Evolutionary conservation across 176 grass and related monocot species (phyloP).

Genomic region (Carex myosuroides): DNA sequence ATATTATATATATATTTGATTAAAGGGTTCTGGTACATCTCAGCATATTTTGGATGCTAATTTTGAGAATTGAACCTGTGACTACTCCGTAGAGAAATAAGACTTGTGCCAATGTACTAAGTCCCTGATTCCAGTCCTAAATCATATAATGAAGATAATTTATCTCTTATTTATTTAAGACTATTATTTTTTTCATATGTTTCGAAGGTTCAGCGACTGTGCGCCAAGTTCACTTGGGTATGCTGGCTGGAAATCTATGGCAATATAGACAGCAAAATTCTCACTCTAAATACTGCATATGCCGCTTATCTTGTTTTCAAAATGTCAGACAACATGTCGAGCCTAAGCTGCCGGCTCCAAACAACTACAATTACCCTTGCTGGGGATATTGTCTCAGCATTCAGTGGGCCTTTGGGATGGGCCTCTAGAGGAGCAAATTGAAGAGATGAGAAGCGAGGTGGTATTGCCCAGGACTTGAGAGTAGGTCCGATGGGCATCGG

Average conservation of each 20-base stretch:
- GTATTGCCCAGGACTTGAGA: too few relatives aligned
- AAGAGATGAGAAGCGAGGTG: not conserved
- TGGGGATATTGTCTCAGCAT: not conserved
- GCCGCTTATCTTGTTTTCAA: slow-evolving; percentile 46
- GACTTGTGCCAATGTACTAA: too few relatives aligned
- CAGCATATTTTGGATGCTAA: too few relatives aligned
- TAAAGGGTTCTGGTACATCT: too few relatives aligned
- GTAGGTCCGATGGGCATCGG: too few relatives aligned
- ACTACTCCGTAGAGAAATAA: too few relatives aligned
- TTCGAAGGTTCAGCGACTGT: slow-evolving; percentile 29
- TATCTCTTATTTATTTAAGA: not conserved
- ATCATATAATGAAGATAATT: not conserved
- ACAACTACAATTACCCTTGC: not conserved
- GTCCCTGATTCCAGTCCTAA: not conserved
- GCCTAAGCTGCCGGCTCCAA: slow-evolving; percentile 4
- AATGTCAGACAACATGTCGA: not conserved
- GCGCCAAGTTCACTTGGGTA: slow-evolving; percentile 29
- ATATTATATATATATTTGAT: too few relatives aligned
- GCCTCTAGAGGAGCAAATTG: not conserved
- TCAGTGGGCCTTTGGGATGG: not conserved
- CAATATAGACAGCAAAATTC: slow-evolving; percentile 37
- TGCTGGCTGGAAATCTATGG: slow-evolving; percentile 60
- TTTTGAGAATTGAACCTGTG: too few relatives aligned
- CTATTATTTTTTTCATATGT: not conserved
- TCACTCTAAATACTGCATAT: slow-evolving; percentile 29